These are phyloP conservation scores for Hyaloperonospora brassicae DNA, from an alignment of 352 stramenopile genomes.

Conservation along the genomic window DNA sequence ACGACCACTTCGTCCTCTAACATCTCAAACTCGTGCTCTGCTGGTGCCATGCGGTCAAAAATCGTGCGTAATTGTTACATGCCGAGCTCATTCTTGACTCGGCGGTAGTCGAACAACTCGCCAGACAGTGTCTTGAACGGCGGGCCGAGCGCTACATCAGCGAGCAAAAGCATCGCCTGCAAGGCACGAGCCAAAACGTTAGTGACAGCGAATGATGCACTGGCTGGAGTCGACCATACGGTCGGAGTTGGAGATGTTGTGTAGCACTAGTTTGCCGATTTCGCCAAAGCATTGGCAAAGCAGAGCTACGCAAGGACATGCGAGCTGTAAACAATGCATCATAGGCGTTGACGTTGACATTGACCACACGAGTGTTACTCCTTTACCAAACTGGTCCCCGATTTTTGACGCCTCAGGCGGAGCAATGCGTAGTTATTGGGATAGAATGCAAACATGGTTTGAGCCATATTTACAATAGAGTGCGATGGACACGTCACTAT, in stretches of 20 bases:
- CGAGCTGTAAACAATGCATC: no score
- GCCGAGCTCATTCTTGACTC: slow-evolving; percentile 12
- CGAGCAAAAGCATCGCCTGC: slow-evolving; percentile 29
- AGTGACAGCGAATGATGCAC: neutral
- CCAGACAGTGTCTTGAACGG: slow-evolving; percentile 12
- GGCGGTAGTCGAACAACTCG: slow-evolving; percentile 26
- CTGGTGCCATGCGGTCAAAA: slow-evolving; percentile 26
- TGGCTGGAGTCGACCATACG: neutral
- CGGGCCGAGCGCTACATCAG: slow-evolving; percentile 34
- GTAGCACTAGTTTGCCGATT: neutral
- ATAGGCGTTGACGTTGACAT: neutral
- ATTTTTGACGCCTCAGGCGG: slow-evolving; percentile 54
- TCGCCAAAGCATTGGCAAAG: neutral
- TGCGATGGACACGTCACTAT: neutral
- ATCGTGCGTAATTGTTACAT: slow-evolving; percentile 27
- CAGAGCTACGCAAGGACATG: neutral
- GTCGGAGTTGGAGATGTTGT: slow-evolving; percentile 1
- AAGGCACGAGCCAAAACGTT: neutral
- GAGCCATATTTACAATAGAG: slow-evolving; percentile 7
- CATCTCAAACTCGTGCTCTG: slow-evolving; percentile 19
- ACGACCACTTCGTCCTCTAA: slow-evolving; percentile 33
- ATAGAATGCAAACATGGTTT: slow-evolving; percentile 77
- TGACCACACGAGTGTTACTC: slow-evolving; percentile 20
- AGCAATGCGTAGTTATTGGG: slow-evolving; percentile 59
- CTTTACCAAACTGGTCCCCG: slow-evolving; percentile 71